Evolutionary conservation across 441 rosid species (phyloP).

Genomic region (Euphorbia schlechtendalii): DNA sequence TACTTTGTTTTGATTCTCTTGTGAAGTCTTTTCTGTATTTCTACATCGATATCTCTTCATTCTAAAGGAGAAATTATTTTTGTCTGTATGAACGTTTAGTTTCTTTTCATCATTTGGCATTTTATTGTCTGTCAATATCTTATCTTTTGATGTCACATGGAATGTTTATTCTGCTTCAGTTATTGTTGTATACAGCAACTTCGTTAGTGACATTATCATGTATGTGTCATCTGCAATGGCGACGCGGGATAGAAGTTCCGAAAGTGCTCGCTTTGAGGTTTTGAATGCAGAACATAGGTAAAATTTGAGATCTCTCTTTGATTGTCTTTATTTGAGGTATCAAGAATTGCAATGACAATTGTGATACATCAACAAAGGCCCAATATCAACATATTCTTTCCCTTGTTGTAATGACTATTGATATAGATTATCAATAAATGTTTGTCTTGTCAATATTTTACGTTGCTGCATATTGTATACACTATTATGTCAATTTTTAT

Average conservation of each 20-base stretch:
- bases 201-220: slow-evolving; percentile 82
- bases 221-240: slow-evolving; percentile 85
- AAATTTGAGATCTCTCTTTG: slow-evolving; percentile 1
- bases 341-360: neutral
- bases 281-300: slow-evolving; percentile 80
- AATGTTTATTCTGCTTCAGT: slow-evolving; percentile 19
- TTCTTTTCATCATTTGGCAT: neutral
- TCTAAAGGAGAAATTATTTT: too few relatives aligned
- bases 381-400: neutral
- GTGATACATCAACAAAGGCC: neutral
- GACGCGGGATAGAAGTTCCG: slow-evolving; percentile 82
- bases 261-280: slow-evolving; percentile 91
- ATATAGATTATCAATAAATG: neutral
- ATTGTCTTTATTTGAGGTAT: neutral
- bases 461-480: neutral
- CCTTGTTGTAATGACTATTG: neutral
- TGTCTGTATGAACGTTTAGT: neutral
- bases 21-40: too few relatives aligned
- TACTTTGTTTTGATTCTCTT: too few relatives aligned
- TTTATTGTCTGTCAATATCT: neutral
- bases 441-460: neutral
- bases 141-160: neutral
- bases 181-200: slow-evolving; percentile 61
- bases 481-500: neutral
- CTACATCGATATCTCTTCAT: too few relatives aligned